A percentile compares a stretch with the other conserved stretches of the same genome.
Evolutionary conservation across 768 basidiomycete genomes (phyloP).

Genomic region (Suillus americanus): DNA sequence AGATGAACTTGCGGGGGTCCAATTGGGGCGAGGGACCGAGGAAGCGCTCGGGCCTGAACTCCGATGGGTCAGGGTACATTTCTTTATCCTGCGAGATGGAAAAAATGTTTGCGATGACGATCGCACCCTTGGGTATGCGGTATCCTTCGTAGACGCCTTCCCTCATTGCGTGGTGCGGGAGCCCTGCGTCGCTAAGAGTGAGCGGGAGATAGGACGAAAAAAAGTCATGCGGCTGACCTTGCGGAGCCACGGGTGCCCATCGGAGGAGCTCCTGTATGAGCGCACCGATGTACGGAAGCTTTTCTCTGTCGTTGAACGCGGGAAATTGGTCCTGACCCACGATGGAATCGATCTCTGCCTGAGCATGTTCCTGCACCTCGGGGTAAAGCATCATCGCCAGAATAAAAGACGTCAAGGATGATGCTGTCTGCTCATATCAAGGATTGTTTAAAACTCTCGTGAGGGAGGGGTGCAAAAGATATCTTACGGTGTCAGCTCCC

Average conservation of each 20-base stretch:
- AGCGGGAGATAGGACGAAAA: neutral
- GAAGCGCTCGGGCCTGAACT: neutral
- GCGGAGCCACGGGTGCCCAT: conserved; percentile 18
- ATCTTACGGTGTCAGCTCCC: neutral
- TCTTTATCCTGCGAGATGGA: neutral
- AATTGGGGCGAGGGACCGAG: neutral
- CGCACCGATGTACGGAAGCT: conserved; percentile 3
- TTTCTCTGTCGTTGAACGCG: conserved; percentile 22
- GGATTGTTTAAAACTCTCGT: neutral
- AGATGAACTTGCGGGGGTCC: neutral
- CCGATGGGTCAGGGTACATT: neutral
- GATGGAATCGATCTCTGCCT: conserved; percentile 25
- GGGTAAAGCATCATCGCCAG: conserved; percentile 32
- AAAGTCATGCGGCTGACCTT: neutral
- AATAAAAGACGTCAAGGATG: conserved; percentile 6
- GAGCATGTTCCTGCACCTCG: conserved; percentile 23
- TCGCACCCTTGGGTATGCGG: neutral
- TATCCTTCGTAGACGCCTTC: neutral
- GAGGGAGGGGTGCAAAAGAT: neutral
- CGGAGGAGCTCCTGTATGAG: conserved; percentile 24
- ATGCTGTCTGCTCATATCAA: neutral
- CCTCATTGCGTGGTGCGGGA: neutral
- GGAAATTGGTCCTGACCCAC: conserved; percentile 23
- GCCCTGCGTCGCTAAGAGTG: neutral
- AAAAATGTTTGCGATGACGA: neutral